phyloP scores from a whole-genome alignment of 352 stramenopile species.

The Phytophthora quininea region DNA sequence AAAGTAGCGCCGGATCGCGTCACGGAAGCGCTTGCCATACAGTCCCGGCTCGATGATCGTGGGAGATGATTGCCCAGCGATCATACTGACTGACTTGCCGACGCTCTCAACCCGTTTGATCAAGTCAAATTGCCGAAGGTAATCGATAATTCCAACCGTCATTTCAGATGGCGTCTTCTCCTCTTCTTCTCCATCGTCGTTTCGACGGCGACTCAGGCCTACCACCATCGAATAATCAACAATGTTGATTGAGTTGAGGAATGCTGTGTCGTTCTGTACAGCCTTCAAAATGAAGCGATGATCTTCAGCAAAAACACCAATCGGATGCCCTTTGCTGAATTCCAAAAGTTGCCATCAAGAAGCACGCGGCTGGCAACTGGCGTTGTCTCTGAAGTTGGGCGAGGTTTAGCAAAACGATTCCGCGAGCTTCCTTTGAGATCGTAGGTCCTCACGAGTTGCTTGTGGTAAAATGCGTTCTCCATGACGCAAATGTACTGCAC shows the following conservation, averaged over 20 bases:
- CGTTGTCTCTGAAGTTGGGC: conserved; percentile 26
- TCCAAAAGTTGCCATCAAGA: conserved; percentile 89
- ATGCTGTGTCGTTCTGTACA: conserved; percentile 97
- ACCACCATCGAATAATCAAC: conserved; percentile 99
- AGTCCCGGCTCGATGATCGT: conserved; percentile 98
- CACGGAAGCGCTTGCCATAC: conserved; percentile 96
- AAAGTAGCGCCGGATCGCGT: conserved; percentile 97
- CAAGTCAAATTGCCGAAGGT: conserved; percentile 98
- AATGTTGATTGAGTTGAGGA: conserved; percentile 98
- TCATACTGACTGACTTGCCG: conserved; percentile 98
- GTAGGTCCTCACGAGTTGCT: conserved; percentile 94
- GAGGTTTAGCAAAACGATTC: conserved; percentile 90
- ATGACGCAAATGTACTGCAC: conserved; percentile 94
- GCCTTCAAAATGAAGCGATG: conserved; percentile 80
- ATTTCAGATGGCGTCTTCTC: conserved; percentile 67
- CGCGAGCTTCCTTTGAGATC: conserved; percentile 98
- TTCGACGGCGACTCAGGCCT: conserved; percentile 59
- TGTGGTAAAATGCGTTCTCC: conserved; percentile 97
- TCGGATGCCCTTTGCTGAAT: conserved; percentile 76
- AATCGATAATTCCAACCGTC: conserved; percentile 99
- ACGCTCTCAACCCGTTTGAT: conserved; percentile 99
- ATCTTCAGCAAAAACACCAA: conserved; percentile 74
- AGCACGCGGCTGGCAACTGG: conserved; percentile 52
- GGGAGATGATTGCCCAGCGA: conserved; percentile 96
- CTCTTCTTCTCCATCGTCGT: conserved; percentile 36